phyloP scores from a whole-genome alignment of 768 basidiomycete species.

The Hortiboletus flavorubellus region DNA sequence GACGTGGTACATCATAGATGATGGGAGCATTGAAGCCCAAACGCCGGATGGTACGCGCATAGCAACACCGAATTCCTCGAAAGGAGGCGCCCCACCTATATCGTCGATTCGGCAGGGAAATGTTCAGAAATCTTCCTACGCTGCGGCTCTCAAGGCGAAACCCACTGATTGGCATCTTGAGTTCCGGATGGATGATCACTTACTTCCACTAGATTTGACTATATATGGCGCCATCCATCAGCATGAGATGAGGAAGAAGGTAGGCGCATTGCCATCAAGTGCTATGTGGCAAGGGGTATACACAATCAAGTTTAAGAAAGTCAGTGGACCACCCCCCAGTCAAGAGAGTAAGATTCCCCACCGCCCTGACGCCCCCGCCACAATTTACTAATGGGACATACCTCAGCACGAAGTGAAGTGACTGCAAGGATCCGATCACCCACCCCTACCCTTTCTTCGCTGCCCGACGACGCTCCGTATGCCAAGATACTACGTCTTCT shows the following conservation, averaged over 20 bases:
- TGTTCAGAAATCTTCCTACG: slow-evolving; percentile 68
- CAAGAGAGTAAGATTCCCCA: slow-evolving; percentile 50
- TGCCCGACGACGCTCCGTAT: slow-evolving; percentile 81
- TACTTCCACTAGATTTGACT: slow-evolving; percentile 82
- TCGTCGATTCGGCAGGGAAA: slow-evolving; percentile 32
- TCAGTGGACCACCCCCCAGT: slow-evolving; percentile 70
- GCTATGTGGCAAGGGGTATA: slow-evolving; percentile 90
- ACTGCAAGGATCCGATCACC: slow-evolving; percentile 54
- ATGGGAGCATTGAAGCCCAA: slow-evolving; percentile 91
- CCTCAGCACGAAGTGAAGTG: slow-evolving; percentile 36
- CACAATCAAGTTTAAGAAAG: slow-evolving; percentile 91
- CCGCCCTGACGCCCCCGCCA: background rate
- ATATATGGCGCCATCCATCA: slow-evolving; percentile 97
- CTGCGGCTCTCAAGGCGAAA: slow-evolving; percentile 88
- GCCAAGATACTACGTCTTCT: slow-evolving; percentile 89
- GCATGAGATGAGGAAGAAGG: slow-evolving; percentile 77
- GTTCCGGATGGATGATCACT: slow-evolving; percentile 89
- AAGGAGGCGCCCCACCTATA: slow-evolving; percentile 41
- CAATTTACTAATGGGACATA: slow-evolving; percentile 17
- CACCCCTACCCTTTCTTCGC: slow-evolving; percentile 67
- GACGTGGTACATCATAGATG: slow-evolving; percentile 51
- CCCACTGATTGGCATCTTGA: slow-evolving; percentile 97
- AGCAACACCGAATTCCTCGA: slow-evolving; percentile 72
- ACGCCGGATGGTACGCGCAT: slow-evolving; percentile 96
- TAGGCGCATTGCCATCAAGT: slow-evolving; percentile 57